Evolutionary conservation across 1,139 yeast genomes (phyloP), one percentile per base, ranked within the genome.

Genomic region (Taphrina populina): DNA sequence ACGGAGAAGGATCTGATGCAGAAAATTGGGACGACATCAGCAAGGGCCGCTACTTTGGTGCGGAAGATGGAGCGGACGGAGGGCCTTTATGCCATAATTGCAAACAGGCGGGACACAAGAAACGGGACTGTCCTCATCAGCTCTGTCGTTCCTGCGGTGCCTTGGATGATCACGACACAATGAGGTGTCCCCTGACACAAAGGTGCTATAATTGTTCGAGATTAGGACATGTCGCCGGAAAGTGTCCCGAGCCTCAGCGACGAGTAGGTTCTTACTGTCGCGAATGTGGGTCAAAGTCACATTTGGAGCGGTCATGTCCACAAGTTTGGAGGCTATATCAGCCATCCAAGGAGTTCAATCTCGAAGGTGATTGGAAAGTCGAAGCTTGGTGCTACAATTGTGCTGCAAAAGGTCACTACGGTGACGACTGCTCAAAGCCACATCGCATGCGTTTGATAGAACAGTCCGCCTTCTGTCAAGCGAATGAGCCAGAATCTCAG

Each of bases 131-230:
- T 26, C 52, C 56, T 4, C 46, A 39, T 36, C 27, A 13, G 4
- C 36, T 43, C 27, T 57, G 59, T 37, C 43, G 52, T 11, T 56
- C 56, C n/a, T 57, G 59, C 20, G 59, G 59, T 13, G 57, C 58
- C 2, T 32, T 57, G 10, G 57, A 54, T 13, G 57, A 52, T 23
- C 59, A 57, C 33, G 49, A 46, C 23, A 55, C 59, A 5, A 39
- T 46, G 20, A 32, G 58, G 8, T 57, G 59, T 45, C 59, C 59
- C 17, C 34, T 44, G 46, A 37, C 55, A 4, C 52, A 44, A 23
- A 45, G 45, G 13, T 57, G 59, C 34, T 46, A 43, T 33, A 57
- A 57, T 15, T 57, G 59, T 27, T 51, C 51, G 11, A 39, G 55
- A 6, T 40, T 54, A 1, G 59, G 59, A 10, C 59, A 57, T 32